Conservation (phyloP, 2,329 filamentous ascomycete genomes). For the Fusarium redolens region DNA sequence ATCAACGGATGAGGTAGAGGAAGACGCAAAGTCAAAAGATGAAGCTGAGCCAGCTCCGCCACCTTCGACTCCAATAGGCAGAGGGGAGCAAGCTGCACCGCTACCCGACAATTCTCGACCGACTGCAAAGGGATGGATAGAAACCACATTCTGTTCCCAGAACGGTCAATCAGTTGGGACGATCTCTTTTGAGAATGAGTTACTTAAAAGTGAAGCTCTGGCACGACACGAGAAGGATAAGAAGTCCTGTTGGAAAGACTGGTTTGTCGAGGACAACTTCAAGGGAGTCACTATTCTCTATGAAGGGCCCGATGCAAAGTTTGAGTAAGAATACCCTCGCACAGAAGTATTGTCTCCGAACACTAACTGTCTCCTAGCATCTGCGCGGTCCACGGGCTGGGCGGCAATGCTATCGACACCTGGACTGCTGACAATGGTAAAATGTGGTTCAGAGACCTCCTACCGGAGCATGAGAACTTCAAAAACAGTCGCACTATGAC, state of each 20-base stretch:
- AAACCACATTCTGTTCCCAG: accelerated
- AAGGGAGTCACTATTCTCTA: accelerated
- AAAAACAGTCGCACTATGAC: background rate
- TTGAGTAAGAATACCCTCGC: background rate
- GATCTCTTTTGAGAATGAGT: accelerated
- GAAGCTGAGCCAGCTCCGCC: accelerated
- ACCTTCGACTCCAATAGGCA: accelerated
- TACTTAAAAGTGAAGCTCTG: accelerated
- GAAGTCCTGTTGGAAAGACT: accelerated
- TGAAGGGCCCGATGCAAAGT: accelerated
- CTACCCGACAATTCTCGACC: accelerated
- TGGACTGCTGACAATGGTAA: accelerated
- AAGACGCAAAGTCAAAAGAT: accelerated
- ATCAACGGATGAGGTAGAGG: accelerated
- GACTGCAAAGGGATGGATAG: accelerated
- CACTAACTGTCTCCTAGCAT: background rate
- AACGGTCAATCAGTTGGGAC: accelerated
- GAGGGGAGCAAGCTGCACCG: background rate
- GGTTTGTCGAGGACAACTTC: accelerated
- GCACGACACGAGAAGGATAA: accelerated
- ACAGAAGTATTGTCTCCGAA: accelerated
- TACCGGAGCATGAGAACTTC: accelerated
- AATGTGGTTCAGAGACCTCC: background rate
- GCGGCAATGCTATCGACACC: accelerated
- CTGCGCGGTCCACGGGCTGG: background rate